Evolutionary conservation across 495 filamentous ascomycete species (phyloP), one percentile per base, ranked within the genome.

Genomic region (Daldinia caldariorum): DNA sequence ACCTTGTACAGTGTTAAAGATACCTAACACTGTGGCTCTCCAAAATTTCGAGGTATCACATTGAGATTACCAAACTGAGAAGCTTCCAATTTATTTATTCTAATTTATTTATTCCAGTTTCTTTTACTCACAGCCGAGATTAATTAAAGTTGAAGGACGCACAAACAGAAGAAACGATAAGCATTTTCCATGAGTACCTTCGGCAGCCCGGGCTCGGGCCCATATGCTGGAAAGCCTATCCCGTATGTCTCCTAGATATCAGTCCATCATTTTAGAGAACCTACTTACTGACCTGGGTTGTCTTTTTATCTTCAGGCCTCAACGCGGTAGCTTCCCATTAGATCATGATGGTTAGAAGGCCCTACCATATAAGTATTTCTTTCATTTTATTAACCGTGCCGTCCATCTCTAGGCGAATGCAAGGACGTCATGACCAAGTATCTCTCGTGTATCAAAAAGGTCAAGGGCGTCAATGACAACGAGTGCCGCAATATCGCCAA

Each of bases 281-380:
- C 61, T 16, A 26, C 51, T 13, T 26, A 26, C 61, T 76, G 22
- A 71, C 39, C 37, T 16, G 8, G 12, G 2, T 7, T 58, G 47
- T 38, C 38, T 8, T 37, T 51, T 20, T 66, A 45, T 50, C 32
- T 65, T 6, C 69, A 96, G 93, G 54, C 95, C 95, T 0, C 93
- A 99, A 78, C 91, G 95, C 60, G 95, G 95, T 49, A 96, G 93
- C 78, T 99, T 99, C 74, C 95, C 95, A 22, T 89, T 99, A 49
- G 95, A 99, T 76, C 94, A 97, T 70, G 93, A 97, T 74, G 94
- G 93, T 94, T 82, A 76, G 82, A 69, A 6, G 54, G 2, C 3
- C 29, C 32, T 10, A 10, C 4, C 69, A 71, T 43, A 57, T 71
- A 61, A 43, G 41, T 67, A 34, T 26, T 16, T 26, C 16, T 18